Base-by-base conservation (phyloP, 257 asterid species). In the Scutellaria barbata region DNA sequence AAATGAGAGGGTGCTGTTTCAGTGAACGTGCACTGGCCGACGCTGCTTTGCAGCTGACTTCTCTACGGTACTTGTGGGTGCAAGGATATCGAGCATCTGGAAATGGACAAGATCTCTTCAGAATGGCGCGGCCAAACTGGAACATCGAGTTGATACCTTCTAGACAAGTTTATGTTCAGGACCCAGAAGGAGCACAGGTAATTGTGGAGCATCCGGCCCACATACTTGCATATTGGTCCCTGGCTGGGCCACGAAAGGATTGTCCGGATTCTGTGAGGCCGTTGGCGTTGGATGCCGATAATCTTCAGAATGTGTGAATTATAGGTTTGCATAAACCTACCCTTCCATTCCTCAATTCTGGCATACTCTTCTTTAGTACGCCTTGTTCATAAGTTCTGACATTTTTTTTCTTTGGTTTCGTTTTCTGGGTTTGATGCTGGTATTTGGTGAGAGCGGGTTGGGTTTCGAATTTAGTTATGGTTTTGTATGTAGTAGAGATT, bases 231-330 rank as follows among this genome's bases (percentile, higher is more conserved):
- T 92, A 92, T 66, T 90, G 88, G 80, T 90, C 98, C 0, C 97
- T 92, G 45, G 95, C 96, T 2, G 98, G 98, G 7, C 90, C 72
- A 60, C 85, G 98, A 82, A 87, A 83, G 1, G 98, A 92, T 79
- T 92, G 78, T 77, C 96, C 98, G 0, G 67, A 75, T 3, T 61
- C 87, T 2, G 98, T 90, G 25, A 46, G 13, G 75, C 92, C 95
- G 16, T 57, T 88, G 82, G 79, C 95, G 16, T 57, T 88, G 82
- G 79, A 70, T 40, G 83, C 78, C 5, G 6, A 52, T 42, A 42
- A 60, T 39, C 69, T 41, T 42, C 63, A 55, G 22, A 43, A 69
- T 68, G 18, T 43, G 50, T 63, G 22, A 58, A 45, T 64, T 13
- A 4, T 71, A 77, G 65, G 48, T 51, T 47, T 73, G 64, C 9